Evolutionary conservation across 225 moss, liverwort and hornwort genomes (phyloP).

Genomic region (Antitrichia curtipendula): DNA sequence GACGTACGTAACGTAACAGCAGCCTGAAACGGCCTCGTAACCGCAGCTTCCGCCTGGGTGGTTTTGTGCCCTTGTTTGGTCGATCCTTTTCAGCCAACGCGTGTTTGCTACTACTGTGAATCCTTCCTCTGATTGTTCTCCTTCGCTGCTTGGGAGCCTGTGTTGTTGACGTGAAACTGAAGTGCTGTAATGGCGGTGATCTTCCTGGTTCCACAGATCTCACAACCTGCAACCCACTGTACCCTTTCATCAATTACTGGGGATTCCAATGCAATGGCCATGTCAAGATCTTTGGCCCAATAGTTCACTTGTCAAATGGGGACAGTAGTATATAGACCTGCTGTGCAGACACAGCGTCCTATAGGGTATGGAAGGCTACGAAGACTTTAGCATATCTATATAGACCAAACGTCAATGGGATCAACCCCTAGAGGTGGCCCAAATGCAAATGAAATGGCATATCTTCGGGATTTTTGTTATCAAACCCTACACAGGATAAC

Average conservation of each 20-base stretch:
- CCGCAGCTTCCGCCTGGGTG: constrained; percentile 14
- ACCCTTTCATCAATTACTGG: constrained; percentile 20
- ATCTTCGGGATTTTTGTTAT: background rate
- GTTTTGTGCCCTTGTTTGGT: constrained; percentile 13
- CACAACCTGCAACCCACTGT: constrained; percentile 30
- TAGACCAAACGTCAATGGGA: background rate
- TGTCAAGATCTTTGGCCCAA: background rate
- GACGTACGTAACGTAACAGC: constrained; percentile 34
- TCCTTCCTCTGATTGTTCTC: background rate
- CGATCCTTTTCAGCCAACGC: constrained; percentile 21
- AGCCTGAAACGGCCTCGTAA: constrained; percentile 36
- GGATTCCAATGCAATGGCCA: background rate
- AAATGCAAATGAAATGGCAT: background rate
- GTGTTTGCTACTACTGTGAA: constrained; percentile 23
- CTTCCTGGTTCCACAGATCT: background rate
- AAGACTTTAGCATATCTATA: background rate
- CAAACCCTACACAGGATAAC: background rate
- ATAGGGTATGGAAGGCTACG: background rate
- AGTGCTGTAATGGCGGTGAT: background rate
- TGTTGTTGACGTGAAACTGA: background rate
- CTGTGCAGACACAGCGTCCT: background rate
- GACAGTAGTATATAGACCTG: background rate
- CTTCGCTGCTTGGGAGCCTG: background rate
- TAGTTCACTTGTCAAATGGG: background rate
- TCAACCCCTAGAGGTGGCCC: background rate